Conservation (phyloP, 2,329 filamentous ascomycete genomes). For the Diaporthe australafricana region DNA sequence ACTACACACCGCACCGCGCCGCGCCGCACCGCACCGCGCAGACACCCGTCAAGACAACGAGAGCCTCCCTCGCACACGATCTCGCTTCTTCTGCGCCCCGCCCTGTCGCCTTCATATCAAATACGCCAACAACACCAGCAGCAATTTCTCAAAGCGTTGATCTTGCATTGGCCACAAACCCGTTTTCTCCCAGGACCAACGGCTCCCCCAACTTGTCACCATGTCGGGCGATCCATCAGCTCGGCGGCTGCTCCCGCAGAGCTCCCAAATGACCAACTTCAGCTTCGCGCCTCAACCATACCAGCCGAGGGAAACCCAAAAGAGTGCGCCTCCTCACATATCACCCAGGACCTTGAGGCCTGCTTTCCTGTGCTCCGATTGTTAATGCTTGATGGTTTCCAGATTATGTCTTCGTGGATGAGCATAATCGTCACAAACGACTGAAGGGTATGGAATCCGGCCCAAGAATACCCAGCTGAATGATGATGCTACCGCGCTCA, state of each 20-base stretch:
- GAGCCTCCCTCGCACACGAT: constrained; percentile 27
- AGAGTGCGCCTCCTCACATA: constrained; percentile 70
- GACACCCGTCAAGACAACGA: constrained; percentile 13
- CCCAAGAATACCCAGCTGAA: not conserved
- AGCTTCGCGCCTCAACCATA: constrained; percentile 75
- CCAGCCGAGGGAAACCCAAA: constrained; percentile 80
- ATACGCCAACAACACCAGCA: not conserved
- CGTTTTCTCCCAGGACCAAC: constrained; percentile 8
- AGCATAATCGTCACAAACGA: constrained; percentile 97
- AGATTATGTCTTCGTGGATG: constrained; percentile 99
- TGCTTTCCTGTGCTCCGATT: constrained; percentile 45
- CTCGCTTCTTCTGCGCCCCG: constrained; percentile 6
- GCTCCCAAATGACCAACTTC: constrained; percentile 78
- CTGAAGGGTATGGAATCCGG: constrained; percentile 78
- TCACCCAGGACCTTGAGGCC: not conserved
- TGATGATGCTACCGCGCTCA: not conserved
- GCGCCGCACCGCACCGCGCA: not conserved
- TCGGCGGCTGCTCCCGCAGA: constrained; percentile 74
- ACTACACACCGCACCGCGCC: constrained; percentile 15
- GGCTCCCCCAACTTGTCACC: constrained; percentile 35
- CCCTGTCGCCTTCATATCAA: not conserved
- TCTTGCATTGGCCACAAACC: not conserved
- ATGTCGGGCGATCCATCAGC: constrained; percentile 74
- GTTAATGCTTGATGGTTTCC: constrained; percentile 35
- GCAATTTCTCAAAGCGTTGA: not conserved